Conservation (phyloP, 148 eudicot genomes). For the Rhododendron henanense region DNA sequence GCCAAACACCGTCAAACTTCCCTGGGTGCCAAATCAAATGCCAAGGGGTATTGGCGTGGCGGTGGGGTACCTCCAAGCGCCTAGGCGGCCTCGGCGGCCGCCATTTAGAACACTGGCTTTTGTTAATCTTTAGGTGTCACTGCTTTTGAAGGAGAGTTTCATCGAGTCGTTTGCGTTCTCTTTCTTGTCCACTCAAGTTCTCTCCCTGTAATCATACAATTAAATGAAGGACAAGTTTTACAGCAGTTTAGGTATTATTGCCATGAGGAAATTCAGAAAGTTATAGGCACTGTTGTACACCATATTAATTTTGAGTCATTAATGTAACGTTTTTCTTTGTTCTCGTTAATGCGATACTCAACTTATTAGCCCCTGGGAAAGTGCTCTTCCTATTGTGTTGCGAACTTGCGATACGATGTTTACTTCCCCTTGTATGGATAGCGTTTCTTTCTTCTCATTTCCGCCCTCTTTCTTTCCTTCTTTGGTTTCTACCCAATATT, state of each 20-base stretch:
- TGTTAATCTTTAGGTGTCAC: too few species aligned
- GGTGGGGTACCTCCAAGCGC: too few species aligned
- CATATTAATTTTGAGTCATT: neutral
- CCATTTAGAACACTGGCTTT: too few species aligned
- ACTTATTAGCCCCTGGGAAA: neutral
- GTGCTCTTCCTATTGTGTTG: neutral
- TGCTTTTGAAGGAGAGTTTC: too few species aligned
- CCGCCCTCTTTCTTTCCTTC: neutral
- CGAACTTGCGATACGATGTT: neutral
- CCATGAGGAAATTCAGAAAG: neutral
- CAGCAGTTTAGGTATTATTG: neutral
- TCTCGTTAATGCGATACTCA: neutral
- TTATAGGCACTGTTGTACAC: neutral
- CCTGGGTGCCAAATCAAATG: too few species aligned
- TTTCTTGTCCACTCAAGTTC: neutral
- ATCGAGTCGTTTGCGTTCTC: too few species aligned
- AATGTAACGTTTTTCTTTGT: neutral
- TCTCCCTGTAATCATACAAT: slow-evolving; percentile 3
- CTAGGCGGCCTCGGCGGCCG: too few species aligned
- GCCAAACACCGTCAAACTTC: too few species aligned
- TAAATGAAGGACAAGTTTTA: neutral
- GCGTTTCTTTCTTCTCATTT: neutral
- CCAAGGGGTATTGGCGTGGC: too few species aligned
- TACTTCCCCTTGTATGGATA: neutral
- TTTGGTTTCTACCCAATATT: neutral